phyloP scores from a whole-genome alignment of 768 basidiomycete species.

The Lentinula raphanica region DNA sequence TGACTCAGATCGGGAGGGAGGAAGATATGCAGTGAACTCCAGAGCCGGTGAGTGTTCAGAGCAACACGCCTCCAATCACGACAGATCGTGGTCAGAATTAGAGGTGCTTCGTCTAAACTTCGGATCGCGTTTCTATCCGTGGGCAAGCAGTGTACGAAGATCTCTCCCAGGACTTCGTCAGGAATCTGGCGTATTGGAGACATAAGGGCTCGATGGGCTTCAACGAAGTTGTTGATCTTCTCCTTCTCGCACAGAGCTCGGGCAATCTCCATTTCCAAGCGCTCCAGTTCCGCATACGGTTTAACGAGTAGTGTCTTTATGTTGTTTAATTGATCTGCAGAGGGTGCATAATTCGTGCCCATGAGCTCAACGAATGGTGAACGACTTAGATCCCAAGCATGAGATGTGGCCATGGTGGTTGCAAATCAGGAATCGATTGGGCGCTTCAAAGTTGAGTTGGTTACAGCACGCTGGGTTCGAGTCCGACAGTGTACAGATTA shows the following conservation, averaged over 20 bases:
- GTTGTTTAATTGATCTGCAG: background rate
- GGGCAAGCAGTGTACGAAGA: slow-evolving; percentile 24
- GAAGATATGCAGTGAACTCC: too few species aligned
- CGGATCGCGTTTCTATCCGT: slow-evolving; percentile 13
- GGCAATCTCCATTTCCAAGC: background rate
- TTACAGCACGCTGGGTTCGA: too few species aligned
- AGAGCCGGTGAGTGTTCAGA: slow-evolving; percentile 20
- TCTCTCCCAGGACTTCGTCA: slow-evolving; percentile 19
- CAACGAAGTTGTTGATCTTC: slow-evolving; percentile 2
- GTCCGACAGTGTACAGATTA: too few species aligned
- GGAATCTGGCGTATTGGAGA: slow-evolving; percentile 20
- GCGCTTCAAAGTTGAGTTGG: too few species aligned
- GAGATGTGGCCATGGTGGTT: background rate
- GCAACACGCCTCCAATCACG: slow-evolving; percentile 21
- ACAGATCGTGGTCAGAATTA: slow-evolving; percentile 22
- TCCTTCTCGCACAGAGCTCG: background rate
- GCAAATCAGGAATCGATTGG: too few species aligned
- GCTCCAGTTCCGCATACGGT: background rate
- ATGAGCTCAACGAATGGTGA: background rate
- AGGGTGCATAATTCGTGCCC: slow-evolving; percentile 1
- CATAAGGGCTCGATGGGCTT: slow-evolving; percentile 19
- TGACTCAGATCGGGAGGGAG: background rate
- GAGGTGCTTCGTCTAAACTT: slow-evolving; percentile 15
- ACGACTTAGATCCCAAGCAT: background rate
- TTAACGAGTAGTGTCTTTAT: background rate